phyloP scores from a whole-genome alignment of 352 stramenopile genomes.

The Globisporangium paddicum region DNA sequence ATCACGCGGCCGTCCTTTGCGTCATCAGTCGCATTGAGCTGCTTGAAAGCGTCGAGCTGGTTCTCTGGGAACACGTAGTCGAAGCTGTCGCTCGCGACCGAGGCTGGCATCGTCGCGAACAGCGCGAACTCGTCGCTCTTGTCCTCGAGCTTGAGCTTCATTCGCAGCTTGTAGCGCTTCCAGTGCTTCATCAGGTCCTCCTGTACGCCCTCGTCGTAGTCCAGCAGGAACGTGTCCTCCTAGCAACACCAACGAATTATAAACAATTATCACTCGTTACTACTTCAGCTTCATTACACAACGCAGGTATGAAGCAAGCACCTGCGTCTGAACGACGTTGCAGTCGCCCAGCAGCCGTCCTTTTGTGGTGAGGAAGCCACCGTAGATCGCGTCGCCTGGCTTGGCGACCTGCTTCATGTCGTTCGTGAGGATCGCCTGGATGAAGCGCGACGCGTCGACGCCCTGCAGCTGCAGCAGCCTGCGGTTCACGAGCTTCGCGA shows the following conservation, averaged over 20 bases:
- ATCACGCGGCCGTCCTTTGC: slow-evolving; percentile 24
- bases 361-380: slow-evolving; percentile 76
- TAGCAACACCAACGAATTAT: slow-evolving; percentile 3
- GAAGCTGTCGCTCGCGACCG: slow-evolving; percentile 21
- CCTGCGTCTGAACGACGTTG: slow-evolving; percentile 60
- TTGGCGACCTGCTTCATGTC: slow-evolving; percentile 63
- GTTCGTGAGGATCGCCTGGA: slow-evolving; percentile 83
- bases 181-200: slow-evolving; percentile 74
- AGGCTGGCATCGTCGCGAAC: slow-evolving; percentile 46
- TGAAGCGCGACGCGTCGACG: slow-evolving; percentile 59
- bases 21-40: slow-evolving; percentile 30
- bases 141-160: slow-evolving; percentile 76
- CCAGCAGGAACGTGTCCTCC: slow-evolving; percentile 65
- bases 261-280: background rate
- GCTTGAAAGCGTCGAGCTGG: slow-evolving; percentile 22
- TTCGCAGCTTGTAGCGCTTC: slow-evolving; percentile 86
- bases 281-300: too few species aligned
- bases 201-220: slow-evolving; percentile 58
- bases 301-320: too few species aligned
- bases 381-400: slow-evolving; percentile 64
- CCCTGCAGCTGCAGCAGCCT: slow-evolving; percentile 69
- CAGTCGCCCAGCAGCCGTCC: slow-evolving; percentile 74
- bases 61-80: slow-evolving; percentile 13
- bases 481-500: slow-evolving; percentile 48
- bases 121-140: slow-evolving; percentile 44